Evolutionary conservation across 78 protist genomes (phyloP).

Genomic region (Speleostelium caveatum): DNA sequence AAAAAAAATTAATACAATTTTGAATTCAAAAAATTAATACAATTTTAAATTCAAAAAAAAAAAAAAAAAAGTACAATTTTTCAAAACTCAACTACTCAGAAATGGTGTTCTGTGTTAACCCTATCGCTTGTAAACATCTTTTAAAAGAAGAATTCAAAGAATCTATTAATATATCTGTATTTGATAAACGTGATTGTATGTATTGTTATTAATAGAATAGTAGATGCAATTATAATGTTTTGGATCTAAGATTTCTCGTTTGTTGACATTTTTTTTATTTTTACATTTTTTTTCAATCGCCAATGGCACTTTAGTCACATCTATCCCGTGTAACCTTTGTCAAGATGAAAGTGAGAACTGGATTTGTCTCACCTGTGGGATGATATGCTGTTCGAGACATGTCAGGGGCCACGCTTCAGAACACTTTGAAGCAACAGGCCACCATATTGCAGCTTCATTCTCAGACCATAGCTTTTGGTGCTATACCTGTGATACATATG

Average conservation of each 20-base stretch:
- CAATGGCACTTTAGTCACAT: background rate
- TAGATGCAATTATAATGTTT: too few relatives aligned
- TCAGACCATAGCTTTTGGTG: constrained; percentile 67
- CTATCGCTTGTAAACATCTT: constrained; percentile 63
- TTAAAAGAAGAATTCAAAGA: background rate
- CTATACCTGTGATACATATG: constrained; percentile 47
- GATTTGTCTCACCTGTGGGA: constrained; percentile 67
- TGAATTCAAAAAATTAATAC: too few relatives aligned
- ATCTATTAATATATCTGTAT: constrained; percentile 14
- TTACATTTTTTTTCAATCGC: background rate
- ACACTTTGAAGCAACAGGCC: constrained; percentile 31
- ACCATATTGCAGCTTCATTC: constrained; percentile 59
- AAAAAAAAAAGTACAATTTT: too few relatives aligned
- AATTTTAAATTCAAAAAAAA: too few relatives aligned
- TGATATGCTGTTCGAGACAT: constrained; percentile 51
- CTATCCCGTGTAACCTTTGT: constrained; percentile 19
- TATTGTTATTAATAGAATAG: background rate
- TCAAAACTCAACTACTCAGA: too few relatives aligned
- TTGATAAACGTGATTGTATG: constrained; percentile 50
- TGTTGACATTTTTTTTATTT: background rate
- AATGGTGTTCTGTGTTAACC: constrained; percentile 23
- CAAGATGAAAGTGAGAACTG: constrained; percentile 65
- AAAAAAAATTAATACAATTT: too few relatives aligned
- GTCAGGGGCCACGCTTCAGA: constrained; percentile 46
- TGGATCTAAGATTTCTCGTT: background rate